These are phyloP conservation scores for Thraustotheca clavata DNA, from an alignment of 352 stramenopile species.

Conservation along the genomic window DNA sequence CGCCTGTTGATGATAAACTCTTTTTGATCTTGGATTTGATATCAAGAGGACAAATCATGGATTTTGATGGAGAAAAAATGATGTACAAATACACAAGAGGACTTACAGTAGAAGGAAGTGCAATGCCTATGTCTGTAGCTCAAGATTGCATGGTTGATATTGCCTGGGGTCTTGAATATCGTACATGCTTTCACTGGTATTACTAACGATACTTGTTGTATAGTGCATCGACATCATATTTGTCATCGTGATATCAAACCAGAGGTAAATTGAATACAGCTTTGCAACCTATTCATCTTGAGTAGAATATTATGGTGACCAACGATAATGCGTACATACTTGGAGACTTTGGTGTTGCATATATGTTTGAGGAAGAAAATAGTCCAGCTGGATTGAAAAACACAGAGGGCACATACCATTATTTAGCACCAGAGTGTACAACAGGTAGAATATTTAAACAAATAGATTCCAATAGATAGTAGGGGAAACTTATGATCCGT, in stretches of 20 bases:
- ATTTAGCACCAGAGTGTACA: conserved; percentile 30
- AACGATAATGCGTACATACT: conserved; percentile 21
- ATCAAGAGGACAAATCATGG: conserved; percentile 27
- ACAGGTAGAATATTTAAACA: conserved; percentile 23
- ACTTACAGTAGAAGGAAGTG: conserved; percentile 22
- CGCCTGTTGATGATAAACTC: conserved; percentile 21
- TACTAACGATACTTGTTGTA: conserved; percentile 10
- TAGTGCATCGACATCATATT: conserved; percentile 29
- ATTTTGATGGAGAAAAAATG: conserved; percentile 24
- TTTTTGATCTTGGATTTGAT: conserved; percentile 29
- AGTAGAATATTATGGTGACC: conserved; percentile 18
- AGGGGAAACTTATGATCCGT: conserved; percentile 16
- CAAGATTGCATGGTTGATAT: conserved; percentile 63
- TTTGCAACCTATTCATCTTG: not conserved
- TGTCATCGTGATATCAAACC: conserved; percentile 36
- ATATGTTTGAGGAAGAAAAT: conserved; percentile 21
- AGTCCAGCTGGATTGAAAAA: conserved; percentile 31
- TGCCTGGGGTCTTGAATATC: conserved; percentile 59
- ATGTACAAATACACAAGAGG: not conserved
- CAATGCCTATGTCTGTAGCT: conserved; percentile 32
- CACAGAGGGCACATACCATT: conserved; percentile 31
- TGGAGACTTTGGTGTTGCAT: conserved; percentile 31
- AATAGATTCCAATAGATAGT: too few relatives aligned
- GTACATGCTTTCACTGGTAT: conserved; percentile 35
- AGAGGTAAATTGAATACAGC: conserved; percentile 1